phyloP scores from a whole-genome alignment of 1,139 yeast genomes.

The Arxiozyma heterogenica region DNA sequence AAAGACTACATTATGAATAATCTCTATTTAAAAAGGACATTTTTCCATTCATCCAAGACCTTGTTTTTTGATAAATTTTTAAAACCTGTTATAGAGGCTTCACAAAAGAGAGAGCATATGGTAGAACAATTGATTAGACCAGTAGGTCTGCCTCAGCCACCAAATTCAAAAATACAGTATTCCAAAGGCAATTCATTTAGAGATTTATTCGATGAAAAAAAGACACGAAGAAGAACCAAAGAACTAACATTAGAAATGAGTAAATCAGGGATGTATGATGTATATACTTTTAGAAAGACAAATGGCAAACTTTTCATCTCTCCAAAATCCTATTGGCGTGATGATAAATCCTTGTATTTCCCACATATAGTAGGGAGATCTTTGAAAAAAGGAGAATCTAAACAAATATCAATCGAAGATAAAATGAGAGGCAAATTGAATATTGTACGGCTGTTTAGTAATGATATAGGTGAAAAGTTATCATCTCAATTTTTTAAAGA shows the following conservation, averaged over 20 bases:
- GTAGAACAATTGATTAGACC: slow-evolving; percentile 37
- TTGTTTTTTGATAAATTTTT: slow-evolving; percentile 34
- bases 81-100: slow-evolving; percentile 32
- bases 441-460: slow-evolving; percentile 29
- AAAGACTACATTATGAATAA: background rate
- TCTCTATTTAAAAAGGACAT: slow-evolving; percentile 17
- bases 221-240: slow-evolving; percentile 45
- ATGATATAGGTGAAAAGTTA: slow-evolving; percentile 65
- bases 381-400: slow-evolving; percentile 34
- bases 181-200: slow-evolving; percentile 29
- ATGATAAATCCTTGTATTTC: slow-evolving; percentile 69
- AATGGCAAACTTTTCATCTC: slow-evolving; percentile 78
- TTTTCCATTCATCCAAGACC: slow-evolving; percentile 26
- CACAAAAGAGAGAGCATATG: slow-evolving; percentile 30
- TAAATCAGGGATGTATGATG: slow-evolving; percentile 79
- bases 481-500: slow-evolving; percentile 49
- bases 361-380: slow-evolving; percentile 71
- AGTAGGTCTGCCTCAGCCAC: slow-evolving; percentile 37
- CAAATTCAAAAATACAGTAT: slow-evolving; percentile 24
- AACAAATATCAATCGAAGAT: slow-evolving; percentile 35
- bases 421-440: slow-evolving; percentile 26
- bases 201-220: slow-evolving; percentile 41
- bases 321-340: slow-evolving; percentile 66
- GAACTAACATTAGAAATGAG: slow-evolving; percentile 70
- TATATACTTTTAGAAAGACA: slow-evolving; percentile 69